Evolutionary conservation across 1,284 basidiomycete species (phyloP).

Genomic region (Sanghuangporus baumii): DNA sequence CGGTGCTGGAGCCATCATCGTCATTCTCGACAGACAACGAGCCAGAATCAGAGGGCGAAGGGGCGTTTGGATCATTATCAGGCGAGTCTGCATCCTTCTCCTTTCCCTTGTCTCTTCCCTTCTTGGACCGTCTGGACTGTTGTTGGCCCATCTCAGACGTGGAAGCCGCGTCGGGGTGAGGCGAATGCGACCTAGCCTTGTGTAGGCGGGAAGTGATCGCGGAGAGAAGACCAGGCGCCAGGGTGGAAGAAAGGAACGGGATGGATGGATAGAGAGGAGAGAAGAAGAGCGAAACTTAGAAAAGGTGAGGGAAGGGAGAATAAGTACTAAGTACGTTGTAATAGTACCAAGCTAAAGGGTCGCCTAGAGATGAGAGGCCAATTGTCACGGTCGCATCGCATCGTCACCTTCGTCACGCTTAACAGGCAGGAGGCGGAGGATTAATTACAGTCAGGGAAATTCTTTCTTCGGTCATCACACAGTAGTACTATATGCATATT

Average conservation of each 20-base stretch:
- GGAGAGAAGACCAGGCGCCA: constrained; percentile 77
- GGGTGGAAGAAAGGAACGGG: constrained; percentile 35
- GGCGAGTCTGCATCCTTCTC: constrained; percentile 20
- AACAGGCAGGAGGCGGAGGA: background rate
- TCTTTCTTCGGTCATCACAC: background rate
- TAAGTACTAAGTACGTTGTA: background rate
- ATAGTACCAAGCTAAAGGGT: background rate
- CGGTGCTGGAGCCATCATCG: constrained; percentile 19
- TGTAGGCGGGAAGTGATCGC: constrained; percentile 64
- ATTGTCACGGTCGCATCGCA: too few relatives aligned
- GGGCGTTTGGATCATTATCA: constrained; percentile 3
- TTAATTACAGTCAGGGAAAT: background rate
- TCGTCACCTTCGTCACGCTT: background rate
- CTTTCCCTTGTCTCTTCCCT: constrained; percentile 49
- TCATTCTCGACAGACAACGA: constrained; percentile 29
- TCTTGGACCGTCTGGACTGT: constrained; percentile 73
- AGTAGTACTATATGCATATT: constrained; percentile 5
- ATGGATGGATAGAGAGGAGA: constrained; percentile 1
- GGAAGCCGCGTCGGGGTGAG: constrained; percentile 41
- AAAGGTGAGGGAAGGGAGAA: background rate
- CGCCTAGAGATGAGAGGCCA: too few relatives aligned
- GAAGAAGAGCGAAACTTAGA: constrained; percentile 12
- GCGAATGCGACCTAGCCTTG: constrained; percentile 65
- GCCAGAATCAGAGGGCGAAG: constrained; percentile 14
- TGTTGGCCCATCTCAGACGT: constrained; percentile 64